phyloP scores from a whole-genome alignment of 495 filamentous ascomycete species.

The Penicillium robsamsonii region DNA sequence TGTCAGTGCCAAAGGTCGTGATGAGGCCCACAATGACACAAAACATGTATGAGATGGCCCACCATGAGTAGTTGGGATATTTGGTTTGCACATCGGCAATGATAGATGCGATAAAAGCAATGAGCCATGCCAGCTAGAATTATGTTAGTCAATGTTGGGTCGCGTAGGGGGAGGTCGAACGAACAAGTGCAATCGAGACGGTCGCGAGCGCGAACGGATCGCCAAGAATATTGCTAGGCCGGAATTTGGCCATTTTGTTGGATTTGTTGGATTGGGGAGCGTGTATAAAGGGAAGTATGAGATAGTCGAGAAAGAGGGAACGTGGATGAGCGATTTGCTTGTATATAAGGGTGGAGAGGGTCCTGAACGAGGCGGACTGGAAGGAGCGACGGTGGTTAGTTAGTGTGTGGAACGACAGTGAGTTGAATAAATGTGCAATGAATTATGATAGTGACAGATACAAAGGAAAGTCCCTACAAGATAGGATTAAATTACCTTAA shows the following conservation, averaged over 20 bases:
- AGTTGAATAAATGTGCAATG: background rate
- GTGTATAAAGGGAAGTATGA: background rate
- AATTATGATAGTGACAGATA: background rate
- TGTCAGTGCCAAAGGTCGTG: slow-evolving; percentile 76
- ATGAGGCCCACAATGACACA: slow-evolving; percentile 76
- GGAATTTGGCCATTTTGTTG: slow-evolving; percentile 57
- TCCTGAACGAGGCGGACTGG: slow-evolving; percentile 5
- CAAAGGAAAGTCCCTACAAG: background rate
- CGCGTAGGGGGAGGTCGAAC: slow-evolving; percentile 30
- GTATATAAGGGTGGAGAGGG: slow-evolving; percentile 2
- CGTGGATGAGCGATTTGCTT: background rate
- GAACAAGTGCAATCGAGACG: slow-evolving; percentile 84
- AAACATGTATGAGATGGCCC: slow-evolving; percentile 80
- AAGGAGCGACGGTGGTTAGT: slow-evolving; percentile 8
- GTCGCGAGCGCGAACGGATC: slow-evolving; percentile 97
- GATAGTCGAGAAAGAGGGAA: background rate
- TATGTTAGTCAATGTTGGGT: background rate
- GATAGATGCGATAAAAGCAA: slow-evolving; percentile 82
- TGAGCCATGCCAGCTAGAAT: slow-evolving; percentile 85
- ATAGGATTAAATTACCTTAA: slow-evolving; percentile 9
- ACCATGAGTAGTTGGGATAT: slow-evolving; percentile 90
- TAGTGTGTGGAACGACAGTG: background rate
- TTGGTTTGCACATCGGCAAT: slow-evolving; percentile 58
- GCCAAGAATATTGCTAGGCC: slow-evolving; percentile 83
- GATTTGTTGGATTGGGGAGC: background rate